These are phyloP conservation scores for Arthrobotrys megalospora DNA, from an alignment of 2,329 filamentous ascomycete species.

Conservation along the genomic window DNA sequence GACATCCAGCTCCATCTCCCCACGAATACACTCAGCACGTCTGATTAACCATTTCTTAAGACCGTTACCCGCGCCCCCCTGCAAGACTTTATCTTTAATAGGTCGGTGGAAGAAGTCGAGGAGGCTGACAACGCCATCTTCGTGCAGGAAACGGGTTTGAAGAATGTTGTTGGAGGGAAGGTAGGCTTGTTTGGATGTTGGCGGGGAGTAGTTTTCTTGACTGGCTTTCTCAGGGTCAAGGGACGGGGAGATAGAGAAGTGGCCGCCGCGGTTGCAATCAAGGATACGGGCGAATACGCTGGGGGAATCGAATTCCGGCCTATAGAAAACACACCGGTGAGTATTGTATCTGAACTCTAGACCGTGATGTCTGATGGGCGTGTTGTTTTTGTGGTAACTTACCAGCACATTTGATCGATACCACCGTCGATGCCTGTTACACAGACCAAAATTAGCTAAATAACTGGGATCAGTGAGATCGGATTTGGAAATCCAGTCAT, in stretches of 20 bases:
- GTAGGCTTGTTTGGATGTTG: conserved; percentile 83
- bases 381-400: conserved; percentile 63
- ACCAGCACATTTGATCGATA: conserved; percentile 85
- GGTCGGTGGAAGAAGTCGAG: conserved; percentile 83
- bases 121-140: conserved; percentile 80
- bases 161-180: conserved; percentile 81
- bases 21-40: conserved; percentile 80
- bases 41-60: conserved; percentile 80
- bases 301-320: conserved; percentile 84
- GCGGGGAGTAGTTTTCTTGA: conserved; percentile 69
- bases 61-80: conserved; percentile 70
- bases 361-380: not conserved
- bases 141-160: conserved; percentile 82
- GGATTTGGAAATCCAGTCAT: conserved; percentile 20
- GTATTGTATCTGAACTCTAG: not conserved
- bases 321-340: conserved; percentile 64
- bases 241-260: conserved; percentile 74
- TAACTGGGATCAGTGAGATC: not conserved
- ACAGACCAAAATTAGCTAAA: conserved; percentile 26
- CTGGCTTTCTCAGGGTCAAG: conserved; percentile 50
- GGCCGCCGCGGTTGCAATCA: conserved; percentile 81
- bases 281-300: conserved; percentile 81
- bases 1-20: conserved; percentile 76
- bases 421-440: conserved; percentile 75
- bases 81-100: conserved; percentile 73